Percentiles rank a stretch among this genome's conserved stretches.
Conservation (phyloP, 2,329 filamentous ascomycete species). For the Stachybotrys chlorohalonatus region DNA sequence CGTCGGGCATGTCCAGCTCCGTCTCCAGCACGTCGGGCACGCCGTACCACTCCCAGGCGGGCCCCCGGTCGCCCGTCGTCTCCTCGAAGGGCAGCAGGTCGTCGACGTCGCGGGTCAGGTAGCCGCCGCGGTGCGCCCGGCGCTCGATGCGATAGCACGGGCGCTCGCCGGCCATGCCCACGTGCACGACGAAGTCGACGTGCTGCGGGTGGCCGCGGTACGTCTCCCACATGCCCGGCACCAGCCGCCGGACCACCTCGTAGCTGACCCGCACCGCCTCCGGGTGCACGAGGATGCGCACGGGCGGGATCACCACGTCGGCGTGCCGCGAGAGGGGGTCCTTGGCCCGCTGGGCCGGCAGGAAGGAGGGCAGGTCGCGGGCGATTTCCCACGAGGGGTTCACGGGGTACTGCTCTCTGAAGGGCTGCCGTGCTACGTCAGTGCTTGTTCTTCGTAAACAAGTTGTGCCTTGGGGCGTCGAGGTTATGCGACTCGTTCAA, state of each 20-base stretch:
- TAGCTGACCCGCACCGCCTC: slow-evolving; percentile 65
- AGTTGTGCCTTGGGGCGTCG: no score
- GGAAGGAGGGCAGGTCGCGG: slow-evolving; percentile 52
- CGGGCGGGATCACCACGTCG: slow-evolving; percentile 26
- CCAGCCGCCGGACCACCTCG: slow-evolving; percentile 49
- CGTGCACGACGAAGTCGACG: slow-evolving; percentile 64
- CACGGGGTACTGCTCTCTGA: slow-evolving; percentile 58
- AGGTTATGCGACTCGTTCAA: slow-evolving; percentile 6
- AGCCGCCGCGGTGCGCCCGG: slow-evolving; percentile 62
- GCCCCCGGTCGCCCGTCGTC: neutral
- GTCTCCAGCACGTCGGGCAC: slow-evolving; percentile 47
- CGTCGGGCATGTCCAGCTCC: slow-evolving; percentile 47
- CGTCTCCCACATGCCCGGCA: slow-evolving; percentile 53
- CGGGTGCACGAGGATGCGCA: slow-evolving; percentile 57
- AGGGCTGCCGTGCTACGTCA: slow-evolving; percentile 46
- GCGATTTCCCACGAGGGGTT: slow-evolving; percentile 82
- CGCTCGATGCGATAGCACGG: slow-evolving; percentile 63
- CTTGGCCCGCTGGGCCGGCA: slow-evolving; percentile 43
- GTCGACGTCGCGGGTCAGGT: slow-evolving; percentile 63
- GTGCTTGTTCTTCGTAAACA: neutral
- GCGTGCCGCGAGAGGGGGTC: slow-evolving; percentile 19
- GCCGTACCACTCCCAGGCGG: slow-evolving; percentile 44
- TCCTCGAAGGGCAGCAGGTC: slow-evolving; percentile 47
- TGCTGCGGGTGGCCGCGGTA: slow-evolving; percentile 19
- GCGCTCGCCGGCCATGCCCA: slow-evolving; percentile 65